Base-by-base conservation (phyloP, 164 flowering plant genomes). In the Tetracentron sinense region DNA sequence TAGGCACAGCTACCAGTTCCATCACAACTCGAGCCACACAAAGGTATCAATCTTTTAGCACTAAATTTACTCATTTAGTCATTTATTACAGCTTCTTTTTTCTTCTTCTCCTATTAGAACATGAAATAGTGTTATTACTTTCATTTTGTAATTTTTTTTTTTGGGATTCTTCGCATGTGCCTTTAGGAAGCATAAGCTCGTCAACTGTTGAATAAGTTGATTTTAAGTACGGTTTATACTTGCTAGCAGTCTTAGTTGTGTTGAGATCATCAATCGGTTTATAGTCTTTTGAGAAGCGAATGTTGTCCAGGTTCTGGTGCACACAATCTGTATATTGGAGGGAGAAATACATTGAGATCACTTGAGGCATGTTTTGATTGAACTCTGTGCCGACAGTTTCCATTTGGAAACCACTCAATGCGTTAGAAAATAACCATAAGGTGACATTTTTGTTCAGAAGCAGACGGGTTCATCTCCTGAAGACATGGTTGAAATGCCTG, bases 1-100 rank as follows among this genome's bases (percentile, higher is more conserved):
- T 64, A 78, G 83, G 79, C 54, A 46, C 58, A 52, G 11, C 28
- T 68, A 21, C 73, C 52, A 47, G 52, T 77, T 70, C 74, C 65
- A 60, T 76, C 81, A 35, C 75, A 74, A 48, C 74, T 82, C 23
- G 83, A 80, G 61, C 51, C 63, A 7, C 82, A 77, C 12, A 72
- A 55, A 77, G 85, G 83, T 81, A 68, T 33, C 21, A 3, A 1
- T 15, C 19, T 12, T 8, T 38, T 38, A 12, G 11, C 14, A 38
- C 8, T 38, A 8, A 8, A 50, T 50, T 2, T 49, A n/a, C 7
- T n/a, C n/a, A n/a, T n/a, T n/a, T n/a, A n/a, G 26, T 20, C 54
- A 21, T 6, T 20, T 8, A n/a, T 49, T 50, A 22, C 12, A 20
- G 14, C 8, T 22, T 12, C 4, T 21, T 5, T 31, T 52, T 14